phyloP scores from a whole-genome alignment of 495 filamentous ascomycete genomes.

The Neurospora sp. region DNA sequence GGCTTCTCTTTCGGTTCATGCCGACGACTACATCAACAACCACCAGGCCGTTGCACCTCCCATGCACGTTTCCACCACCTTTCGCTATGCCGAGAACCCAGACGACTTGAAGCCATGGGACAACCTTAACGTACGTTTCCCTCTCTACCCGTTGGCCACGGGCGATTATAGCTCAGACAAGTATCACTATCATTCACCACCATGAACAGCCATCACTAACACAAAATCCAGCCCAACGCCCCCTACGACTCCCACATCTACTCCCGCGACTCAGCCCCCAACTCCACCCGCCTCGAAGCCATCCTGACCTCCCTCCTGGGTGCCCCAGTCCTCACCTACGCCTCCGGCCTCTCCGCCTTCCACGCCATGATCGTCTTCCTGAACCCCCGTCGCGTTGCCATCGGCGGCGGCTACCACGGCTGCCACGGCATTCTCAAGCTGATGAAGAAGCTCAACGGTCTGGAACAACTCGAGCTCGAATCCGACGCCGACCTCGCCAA shows the following conservation, averaged over 20 bases:
- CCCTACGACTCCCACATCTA: conserved; percentile 55
- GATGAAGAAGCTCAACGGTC: conserved; percentile 57
- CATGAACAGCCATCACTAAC: background rate
- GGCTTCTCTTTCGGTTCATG: conserved; percentile 73
- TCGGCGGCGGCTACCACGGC: conserved; percentile 84
- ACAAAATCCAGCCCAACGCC: conserved; percentile 22
- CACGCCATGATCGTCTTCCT: conserved; percentile 69
- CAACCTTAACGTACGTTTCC: conserved; percentile 31
- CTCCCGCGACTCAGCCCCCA: conserved; percentile 66
- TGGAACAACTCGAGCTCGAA: conserved; percentile 55
- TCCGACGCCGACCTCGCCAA: conserved; percentile 26
- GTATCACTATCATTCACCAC: too few relatives aligned
- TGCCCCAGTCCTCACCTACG: conserved; percentile 63
- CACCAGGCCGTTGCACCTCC: conserved; percentile 72
- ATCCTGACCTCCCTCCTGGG: conserved; percentile 63
- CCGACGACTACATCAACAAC: conserved; percentile 65
- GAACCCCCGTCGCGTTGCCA: conserved; percentile 67
- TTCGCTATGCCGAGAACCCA: conserved; percentile 66
- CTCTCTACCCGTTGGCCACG: background rate
- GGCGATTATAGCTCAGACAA: too few relatives aligned
- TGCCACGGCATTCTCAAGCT: conserved; percentile 74
- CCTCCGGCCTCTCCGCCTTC: conserved; percentile 78
- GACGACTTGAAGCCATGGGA: conserved; percentile 42
- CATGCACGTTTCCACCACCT: conserved; percentile 81
- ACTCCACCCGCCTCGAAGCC: conserved; percentile 71